phyloP scores from a whole-genome alignment of 1,139 yeast species.

The Suhomyces choctaworum region DNA sequence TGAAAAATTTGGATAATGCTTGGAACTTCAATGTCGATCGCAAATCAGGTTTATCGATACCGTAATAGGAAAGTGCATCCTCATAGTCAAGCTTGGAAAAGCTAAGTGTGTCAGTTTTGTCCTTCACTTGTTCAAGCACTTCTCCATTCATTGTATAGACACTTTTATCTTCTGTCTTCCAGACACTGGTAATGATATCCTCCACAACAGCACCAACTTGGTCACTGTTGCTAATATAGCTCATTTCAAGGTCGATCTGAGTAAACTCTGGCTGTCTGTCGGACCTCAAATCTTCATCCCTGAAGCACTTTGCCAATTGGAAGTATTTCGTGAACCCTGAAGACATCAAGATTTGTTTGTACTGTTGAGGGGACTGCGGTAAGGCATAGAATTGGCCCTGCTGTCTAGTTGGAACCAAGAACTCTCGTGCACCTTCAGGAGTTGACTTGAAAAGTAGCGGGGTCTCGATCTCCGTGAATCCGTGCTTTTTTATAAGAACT shows the following conservation, averaged over 20 bases:
- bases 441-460: slow-evolving; percentile 92
- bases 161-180: slow-evolving; percentile 50
- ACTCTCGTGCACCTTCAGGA: slow-evolving; percentile 98
- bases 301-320: slow-evolving; percentile 89
- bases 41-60: slow-evolving; percentile 94
- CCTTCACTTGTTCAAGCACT: background rate
- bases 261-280: slow-evolving; percentile 98
- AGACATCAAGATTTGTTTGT: slow-evolving; percentile 91
- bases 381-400: slow-evolving; percentile 73
- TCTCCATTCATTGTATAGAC: slow-evolving; percentile 33
- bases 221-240: slow-evolving; percentile 68
- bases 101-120: slow-evolving; percentile 10
- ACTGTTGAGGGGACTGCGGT: slow-evolving; percentile 98
- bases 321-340: slow-evolving; percentile 85
- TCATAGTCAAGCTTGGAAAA: slow-evolving; percentile 57
- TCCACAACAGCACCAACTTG: slow-evolving; percentile 68
- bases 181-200: slow-evolving; percentile 52
- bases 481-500: slow-evolving; percentile 42
- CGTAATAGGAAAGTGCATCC: slow-evolving; percentile 72
- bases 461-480: slow-evolving; percentile 85
- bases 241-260: slow-evolving; percentile 92
- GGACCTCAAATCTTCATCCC: slow-evolving; percentile 92
- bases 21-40: slow-evolving; percentile 58
- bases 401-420: slow-evolving; percentile 84
- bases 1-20: slow-evolving; percentile 46